Evolutionary conservation across 257 asterid species (phyloP).

Genomic region (Vinca minor): DNA sequence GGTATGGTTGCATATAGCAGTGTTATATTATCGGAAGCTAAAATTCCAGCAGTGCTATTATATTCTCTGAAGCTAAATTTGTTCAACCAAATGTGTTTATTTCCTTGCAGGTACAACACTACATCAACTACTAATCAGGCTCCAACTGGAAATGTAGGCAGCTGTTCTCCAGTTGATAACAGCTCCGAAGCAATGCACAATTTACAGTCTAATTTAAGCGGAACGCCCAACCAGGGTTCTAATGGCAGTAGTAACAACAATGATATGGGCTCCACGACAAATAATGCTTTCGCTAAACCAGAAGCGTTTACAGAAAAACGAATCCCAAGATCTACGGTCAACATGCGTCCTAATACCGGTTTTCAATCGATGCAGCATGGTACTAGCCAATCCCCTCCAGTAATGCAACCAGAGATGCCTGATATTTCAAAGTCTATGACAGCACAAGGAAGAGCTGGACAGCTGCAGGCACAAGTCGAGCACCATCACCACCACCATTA

Average conservation of each 20-base stretch:
- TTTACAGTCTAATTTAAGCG: constrained; percentile 27
- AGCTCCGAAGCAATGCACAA: constrained; percentile 30
- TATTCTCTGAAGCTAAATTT: too few relatives aligned
- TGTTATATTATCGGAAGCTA: neutral
- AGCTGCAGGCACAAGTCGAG: constrained; percentile 37
- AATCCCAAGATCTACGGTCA: constrained; percentile 18
- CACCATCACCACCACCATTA: constrained; percentile 43
- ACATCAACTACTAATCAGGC: constrained; percentile 29
- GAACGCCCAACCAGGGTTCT: constrained; percentile 38
- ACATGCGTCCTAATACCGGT: constrained; percentile 21
- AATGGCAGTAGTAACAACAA: constrained; percentile 43
- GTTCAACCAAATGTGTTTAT: neutral
- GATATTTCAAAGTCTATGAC: constrained; percentile 19
- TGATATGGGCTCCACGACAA: constrained; percentile 47
- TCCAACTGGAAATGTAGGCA: constrained; percentile 36
- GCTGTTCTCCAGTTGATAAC: constrained; percentile 39
- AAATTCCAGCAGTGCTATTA: neutral
- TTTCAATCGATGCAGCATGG: constrained; percentile 31
- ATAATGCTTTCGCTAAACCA: constrained; percentile 25
- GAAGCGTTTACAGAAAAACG: constrained; percentile 22
- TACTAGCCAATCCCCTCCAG: constrained; percentile 20
- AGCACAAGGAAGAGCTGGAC: constrained; percentile 20
- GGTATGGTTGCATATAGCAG: constrained; percentile 14
- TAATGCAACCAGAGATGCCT: constrained; percentile 17
- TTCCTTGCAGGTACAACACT: constrained; percentile 33